Evolutionary conservation across 2,329 filamentous ascomycete genomes (phyloP).

Genomic region (Talaromyces sp.): DNA sequence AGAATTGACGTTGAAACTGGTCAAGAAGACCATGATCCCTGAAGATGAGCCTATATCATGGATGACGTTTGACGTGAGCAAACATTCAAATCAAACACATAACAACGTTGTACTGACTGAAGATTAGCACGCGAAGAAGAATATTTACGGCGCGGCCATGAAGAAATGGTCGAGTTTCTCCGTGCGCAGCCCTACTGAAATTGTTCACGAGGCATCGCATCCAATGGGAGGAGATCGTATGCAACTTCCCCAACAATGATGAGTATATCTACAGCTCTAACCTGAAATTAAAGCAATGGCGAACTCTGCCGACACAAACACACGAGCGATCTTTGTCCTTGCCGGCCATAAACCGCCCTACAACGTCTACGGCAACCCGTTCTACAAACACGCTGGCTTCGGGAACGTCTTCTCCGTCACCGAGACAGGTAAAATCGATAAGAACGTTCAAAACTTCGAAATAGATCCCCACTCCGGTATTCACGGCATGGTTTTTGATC

Average conservation of each 20-base stretch:
- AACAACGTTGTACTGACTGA: neutral
- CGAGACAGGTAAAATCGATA: conserved; percentile 35
- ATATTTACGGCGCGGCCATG: conserved; percentile 85
- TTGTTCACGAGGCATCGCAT: conserved; percentile 68
- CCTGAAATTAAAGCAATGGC: conserved; percentile 54
- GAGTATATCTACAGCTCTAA: neutral
- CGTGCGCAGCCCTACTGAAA: conserved; percentile 69
- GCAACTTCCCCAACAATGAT: conserved; percentile 19
- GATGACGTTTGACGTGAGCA: conserved; percentile 80
- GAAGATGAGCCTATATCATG: conserved; percentile 84
- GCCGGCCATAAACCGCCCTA: conserved; percentile 72
- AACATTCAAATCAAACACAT: neutral
- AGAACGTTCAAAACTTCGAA: conserved; percentile 44
- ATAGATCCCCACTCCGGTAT: conserved; percentile 43
- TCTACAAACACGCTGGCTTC: conserved; percentile 78
- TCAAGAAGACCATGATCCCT: conserved; percentile 77
- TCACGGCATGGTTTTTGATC: conserved; percentile 47
- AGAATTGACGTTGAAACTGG: conserved; percentile 63
- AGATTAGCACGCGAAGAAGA: conserved; percentile 67
- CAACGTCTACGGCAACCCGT: conserved; percentile 82
- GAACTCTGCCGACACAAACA: conserved; percentile 66
- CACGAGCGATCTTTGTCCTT: conserved; percentile 82
- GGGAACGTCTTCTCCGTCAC: conserved; percentile 61
- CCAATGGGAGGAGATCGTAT: conserved; percentile 70
- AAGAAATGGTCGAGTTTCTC: conserved; percentile 86